Conservation (phyloP, 331 rosid genomes). For the Malus hybrid region DNA sequence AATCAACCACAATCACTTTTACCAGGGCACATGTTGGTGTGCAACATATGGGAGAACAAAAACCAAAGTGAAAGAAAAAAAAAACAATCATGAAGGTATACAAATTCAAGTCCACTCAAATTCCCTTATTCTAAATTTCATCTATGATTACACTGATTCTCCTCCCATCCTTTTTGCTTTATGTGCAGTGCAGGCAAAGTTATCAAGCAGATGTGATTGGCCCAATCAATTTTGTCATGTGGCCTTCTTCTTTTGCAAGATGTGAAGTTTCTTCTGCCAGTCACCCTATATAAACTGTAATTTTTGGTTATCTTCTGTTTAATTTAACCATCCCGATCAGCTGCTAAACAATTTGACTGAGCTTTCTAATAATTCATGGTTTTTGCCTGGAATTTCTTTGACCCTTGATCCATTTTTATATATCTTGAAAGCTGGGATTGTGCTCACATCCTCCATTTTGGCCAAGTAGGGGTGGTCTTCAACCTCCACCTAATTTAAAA, state of each 20-base stretch:
- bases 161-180: neutral
- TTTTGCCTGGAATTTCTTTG: slow-evolving; percentile 57
- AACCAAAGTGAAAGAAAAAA: neutral
- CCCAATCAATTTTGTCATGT: neutral
- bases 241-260: neutral
- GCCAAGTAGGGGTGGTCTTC: slow-evolving; percentile 80
- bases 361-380: slow-evolving; percentile 58
- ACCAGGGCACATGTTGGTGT: too few relatives aligned
- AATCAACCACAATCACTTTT: too few relatives aligned
- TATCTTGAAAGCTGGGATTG: slow-evolving; percentile 63
- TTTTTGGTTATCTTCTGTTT: neutral
- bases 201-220: neutral
- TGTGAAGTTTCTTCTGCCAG: neutral
- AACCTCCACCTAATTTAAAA: slow-evolving; percentile 53
- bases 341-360: slow-evolving; percentile 67
- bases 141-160: neutral
- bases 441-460: slow-evolving; percentile 62
- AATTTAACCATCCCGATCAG: slow-evolving; percentile 20
- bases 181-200: neutral
- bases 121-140: neutral
- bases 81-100: neutral
- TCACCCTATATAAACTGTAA: neutral
- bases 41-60: neutral
- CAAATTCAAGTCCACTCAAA: neutral
- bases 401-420: slow-evolving; percentile 80